Evolutionary conservation across 2,329 filamentous ascomycete species (phyloP), one percentile per base, ranked within the genome.

Genomic region (Trichothecium sympodiale): DNA sequence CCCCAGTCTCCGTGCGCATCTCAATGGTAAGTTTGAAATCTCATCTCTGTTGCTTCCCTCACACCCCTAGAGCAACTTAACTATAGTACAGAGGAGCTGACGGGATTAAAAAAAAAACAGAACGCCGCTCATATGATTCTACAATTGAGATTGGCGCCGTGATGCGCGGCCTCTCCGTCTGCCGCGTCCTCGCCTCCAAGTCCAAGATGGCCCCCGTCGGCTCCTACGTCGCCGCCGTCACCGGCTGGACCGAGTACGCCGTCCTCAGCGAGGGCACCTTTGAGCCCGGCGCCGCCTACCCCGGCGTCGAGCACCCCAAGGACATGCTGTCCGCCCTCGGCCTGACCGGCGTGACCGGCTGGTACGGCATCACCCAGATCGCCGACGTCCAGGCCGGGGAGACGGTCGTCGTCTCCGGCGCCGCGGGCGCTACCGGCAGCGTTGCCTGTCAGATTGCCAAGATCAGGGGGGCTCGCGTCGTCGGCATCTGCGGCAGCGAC

Each of bases 401-500:
- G 43, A 77, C 80, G 4, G 82, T 89, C 2, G 80, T 88, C 7
- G 79, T 89, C 0, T 82, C 76, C 8, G 83, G 81, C 6, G 83
- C 83, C 2, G 83, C 83, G 0, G 83, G 83, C 3, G 83, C 83
- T 0, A 88, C 83, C 0, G 83, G 83, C 2, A 80, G 72, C 49
- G 73, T 88, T 2, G 83, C 75, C 0, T 82, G 80, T 1, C 83
- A 89, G 59, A 84, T 88, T 45, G 80, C 81, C 14, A 86, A 84
- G 63, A 59, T 85, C 36, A 75, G 77, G 55, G 83, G 80, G 10
- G 59, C 60, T 33, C 46, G 65, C 3, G 74, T 84, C 10, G 55
- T 81, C 16, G 80, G 80, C 6, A 65, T 84, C 41, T 77, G 77
- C 1, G 80, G 80, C 1, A 70, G 66, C 36, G 67, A 74, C 26